phyloP scores from a whole-genome alignment of 768 basidiomycete species.

The Calocera cornea region DNA sequence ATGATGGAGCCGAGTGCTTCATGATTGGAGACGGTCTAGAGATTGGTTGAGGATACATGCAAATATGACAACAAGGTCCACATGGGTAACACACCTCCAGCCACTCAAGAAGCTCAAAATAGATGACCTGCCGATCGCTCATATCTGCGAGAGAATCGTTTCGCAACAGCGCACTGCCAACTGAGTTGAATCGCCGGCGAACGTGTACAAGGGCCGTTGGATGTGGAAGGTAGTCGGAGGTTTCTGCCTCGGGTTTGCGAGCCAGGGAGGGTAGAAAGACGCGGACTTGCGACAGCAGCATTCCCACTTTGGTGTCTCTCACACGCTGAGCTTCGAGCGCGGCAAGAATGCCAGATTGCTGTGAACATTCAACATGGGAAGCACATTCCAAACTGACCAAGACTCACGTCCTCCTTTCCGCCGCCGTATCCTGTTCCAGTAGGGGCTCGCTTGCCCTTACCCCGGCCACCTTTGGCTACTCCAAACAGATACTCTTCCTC shows the following conservation, averaged over 20 bases:
- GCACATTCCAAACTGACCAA: background rate
- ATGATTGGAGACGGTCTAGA: slow-evolving; percentile 79
- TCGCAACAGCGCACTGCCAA: slow-evolving; percentile 70
- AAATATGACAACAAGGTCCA: background rate
- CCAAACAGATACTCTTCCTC: slow-evolving; percentile 6
- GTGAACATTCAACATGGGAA: slow-evolving; percentile 1
- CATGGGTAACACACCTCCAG: slow-evolving; percentile 52
- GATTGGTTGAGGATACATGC: slow-evolving; percentile 1
- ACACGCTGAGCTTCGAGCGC: slow-evolving; percentile 56
- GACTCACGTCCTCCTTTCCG: slow-evolving; percentile 68
- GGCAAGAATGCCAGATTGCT: slow-evolving; percentile 71
- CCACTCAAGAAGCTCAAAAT: slow-evolving; percentile 86
- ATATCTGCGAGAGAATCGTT: slow-evolving; percentile 92
- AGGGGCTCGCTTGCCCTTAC: slow-evolving; percentile 50
- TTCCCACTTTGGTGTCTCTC: slow-evolving; percentile 62
- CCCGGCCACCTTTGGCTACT: slow-evolving; percentile 11
- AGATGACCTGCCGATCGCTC: slow-evolving; percentile 73
- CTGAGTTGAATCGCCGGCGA: slow-evolving; percentile 75
- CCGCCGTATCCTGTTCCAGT: slow-evolving; percentile 81
- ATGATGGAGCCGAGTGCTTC: slow-evolving; percentile 91
- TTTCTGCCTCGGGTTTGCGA: slow-evolving; percentile 56
- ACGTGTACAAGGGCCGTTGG: slow-evolving; percentile 87
- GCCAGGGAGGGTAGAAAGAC: slow-evolving; percentile 71
- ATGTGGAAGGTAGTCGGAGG: slow-evolving; percentile 85
- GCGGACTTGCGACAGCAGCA: slow-evolving; percentile 57